Conservation (phyloP, 1,139 yeast species). For the Protomyces inouyei region DNA sequence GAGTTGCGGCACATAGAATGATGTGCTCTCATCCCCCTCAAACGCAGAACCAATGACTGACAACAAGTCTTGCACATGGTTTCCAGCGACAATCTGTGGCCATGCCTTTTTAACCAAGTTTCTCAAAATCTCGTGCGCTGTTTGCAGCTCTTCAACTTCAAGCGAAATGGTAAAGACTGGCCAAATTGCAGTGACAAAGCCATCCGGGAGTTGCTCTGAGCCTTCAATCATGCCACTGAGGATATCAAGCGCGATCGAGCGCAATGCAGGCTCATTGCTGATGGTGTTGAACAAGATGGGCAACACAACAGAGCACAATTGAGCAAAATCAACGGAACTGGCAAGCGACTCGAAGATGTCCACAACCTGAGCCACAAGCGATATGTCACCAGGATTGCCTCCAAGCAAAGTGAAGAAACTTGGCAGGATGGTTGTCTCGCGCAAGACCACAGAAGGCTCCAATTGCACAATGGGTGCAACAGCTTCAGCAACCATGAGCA, state of each 20-base stretch:
- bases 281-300: slow-evolving; percentile 25
- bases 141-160: slow-evolving; percentile 28
- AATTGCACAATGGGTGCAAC: slow-evolving; percentile 20
- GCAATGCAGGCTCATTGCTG: slow-evolving; percentile 5
- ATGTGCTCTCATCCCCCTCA: slow-evolving; percentile 11
- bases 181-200: slow-evolving; percentile 26
- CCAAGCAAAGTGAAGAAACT: slow-evolving; percentile 27
- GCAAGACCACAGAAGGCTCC: slow-evolving; percentile 13
- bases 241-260: slow-evolving; percentile 27
- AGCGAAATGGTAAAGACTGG: slow-evolving; percentile 24
- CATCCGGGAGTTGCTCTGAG: slow-evolving; percentile 26
- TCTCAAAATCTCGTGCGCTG: slow-evolving; percentile 22
- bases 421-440: slow-evolving; percentile 22
- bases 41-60: slow-evolving; percentile 19
- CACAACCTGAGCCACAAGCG: slow-evolving; percentile 27
- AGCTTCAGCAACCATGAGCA: slow-evolving; percentile 27
- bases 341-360: slow-evolving; percentile 30
- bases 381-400: slow-evolving; percentile 30
- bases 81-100: slow-evolving; percentile 17
- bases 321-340: slow-evolving; percentile 15
- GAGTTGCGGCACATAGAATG: slow-evolving; percentile 24
- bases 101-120: slow-evolving; percentile 26
- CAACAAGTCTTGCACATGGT: slow-evolving; percentile 13
- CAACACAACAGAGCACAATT: slow-evolving; percentile 17
- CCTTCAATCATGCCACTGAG: slow-evolving; percentile 28